These are phyloP conservation scores for Begonia peltatifolia DNA, from an alignment of 306 rosid genomes.

Conservation along the genomic window DNA sequence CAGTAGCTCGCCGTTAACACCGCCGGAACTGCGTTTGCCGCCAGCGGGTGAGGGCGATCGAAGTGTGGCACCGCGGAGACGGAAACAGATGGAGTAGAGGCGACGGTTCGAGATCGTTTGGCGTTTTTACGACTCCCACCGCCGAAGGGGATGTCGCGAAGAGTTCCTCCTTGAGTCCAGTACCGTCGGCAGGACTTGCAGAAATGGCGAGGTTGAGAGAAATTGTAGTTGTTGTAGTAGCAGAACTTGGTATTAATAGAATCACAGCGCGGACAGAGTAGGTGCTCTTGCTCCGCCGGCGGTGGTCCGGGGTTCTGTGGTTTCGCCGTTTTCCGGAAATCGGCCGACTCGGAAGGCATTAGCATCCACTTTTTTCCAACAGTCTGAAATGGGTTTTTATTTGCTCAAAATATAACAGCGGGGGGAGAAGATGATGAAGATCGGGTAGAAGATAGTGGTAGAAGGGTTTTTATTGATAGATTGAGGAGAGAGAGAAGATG, in stretches of 20 bases:
- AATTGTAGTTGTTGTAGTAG: constrained; percentile 92
- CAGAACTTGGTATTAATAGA: constrained; percentile 95
- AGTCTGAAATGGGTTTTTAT: too few relatives aligned
- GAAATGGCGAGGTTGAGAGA: constrained; percentile 96
- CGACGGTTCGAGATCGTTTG: constrained; percentile 65
- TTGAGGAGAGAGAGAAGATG: too few relatives aligned
- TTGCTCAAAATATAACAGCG: too few relatives aligned
- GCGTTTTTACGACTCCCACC: constrained; percentile 88
- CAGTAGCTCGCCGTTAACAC: constrained; percentile 11
- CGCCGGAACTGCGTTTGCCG: constrained; percentile 22
- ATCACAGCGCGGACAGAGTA: constrained; percentile 91
- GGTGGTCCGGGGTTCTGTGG: constrained; percentile 21
- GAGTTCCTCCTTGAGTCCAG: constrained; percentile 98
- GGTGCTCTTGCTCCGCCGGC: constrained; percentile 79
- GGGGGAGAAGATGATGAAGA: too few relatives aligned
- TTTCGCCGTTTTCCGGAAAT: constrained; percentile 28
- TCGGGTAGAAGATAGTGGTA: too few relatives aligned
- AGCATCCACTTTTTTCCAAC: too few relatives aligned
- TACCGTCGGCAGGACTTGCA: constrained; percentile 98
- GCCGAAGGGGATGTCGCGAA: constrained; percentile 90
- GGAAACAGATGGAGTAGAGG: constrained; percentile 3
- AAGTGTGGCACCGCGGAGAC: constrained; percentile 5
- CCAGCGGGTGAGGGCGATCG: constrained; percentile 7
- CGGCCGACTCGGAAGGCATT: constrained; percentile 60
- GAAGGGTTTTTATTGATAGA: too few relatives aligned